These are phyloP conservation scores for Leishmania braziliensis DNA, from an alignment of 208 protist species.

Conservation along the genomic window DNA sequence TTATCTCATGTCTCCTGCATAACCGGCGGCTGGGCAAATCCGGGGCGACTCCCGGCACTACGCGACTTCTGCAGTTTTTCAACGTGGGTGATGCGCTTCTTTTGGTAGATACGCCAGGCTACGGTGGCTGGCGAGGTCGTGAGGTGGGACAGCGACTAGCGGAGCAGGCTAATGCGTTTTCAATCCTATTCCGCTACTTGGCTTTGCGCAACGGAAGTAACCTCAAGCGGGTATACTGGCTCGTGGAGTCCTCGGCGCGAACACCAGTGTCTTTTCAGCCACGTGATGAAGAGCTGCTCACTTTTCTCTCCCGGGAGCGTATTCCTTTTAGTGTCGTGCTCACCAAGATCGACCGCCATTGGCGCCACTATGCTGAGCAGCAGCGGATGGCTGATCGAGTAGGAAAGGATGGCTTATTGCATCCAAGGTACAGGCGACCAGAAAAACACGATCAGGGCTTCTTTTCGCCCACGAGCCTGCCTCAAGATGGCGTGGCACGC, in stretches of 20 bases:
- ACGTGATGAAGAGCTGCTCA: slow-evolving; percentile 78
- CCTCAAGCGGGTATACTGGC: slow-evolving; percentile 85
- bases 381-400: slow-evolving; percentile 25
- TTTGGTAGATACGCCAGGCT: slow-evolving; percentile 88
- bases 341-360: slow-evolving; percentile 84
- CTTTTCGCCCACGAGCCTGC: slow-evolving; percentile 2
- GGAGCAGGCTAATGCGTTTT: slow-evolving; percentile 72
- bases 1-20: slow-evolving; percentile 82
- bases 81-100: slow-evolving; percentile 88
- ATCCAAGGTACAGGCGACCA: slow-evolving; percentile 12
- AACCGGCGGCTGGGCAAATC: slow-evolving; percentile 71
- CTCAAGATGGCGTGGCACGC: slow-evolving; percentile 47
- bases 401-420: slow-evolving; percentile 35
- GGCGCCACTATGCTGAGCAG: slow-evolving; percentile 40
- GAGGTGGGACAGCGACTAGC: slow-evolving; percentile 36
- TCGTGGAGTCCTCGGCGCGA: slow-evolving; percentile 66
- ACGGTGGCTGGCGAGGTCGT: slow-evolving; percentile 80
- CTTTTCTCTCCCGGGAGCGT: slow-evolving; percentile 67
- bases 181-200: slow-evolving; percentile 86
- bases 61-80: slow-evolving; percentile 86
- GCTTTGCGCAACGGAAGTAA: slow-evolving; percentile 74
- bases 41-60: slow-evolving; percentile 58
- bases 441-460: background rate
- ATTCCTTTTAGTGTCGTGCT: slow-evolving; percentile 87
- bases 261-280: slow-evolving; percentile 54